A percentile compares a stretch with the other conserved stretches of the same genome.
These are phyloP conservation scores for Septoria petroselini DNA, from an alignment of 2,329 filamentous ascomycete species.

Conservation along the genomic window DNA sequence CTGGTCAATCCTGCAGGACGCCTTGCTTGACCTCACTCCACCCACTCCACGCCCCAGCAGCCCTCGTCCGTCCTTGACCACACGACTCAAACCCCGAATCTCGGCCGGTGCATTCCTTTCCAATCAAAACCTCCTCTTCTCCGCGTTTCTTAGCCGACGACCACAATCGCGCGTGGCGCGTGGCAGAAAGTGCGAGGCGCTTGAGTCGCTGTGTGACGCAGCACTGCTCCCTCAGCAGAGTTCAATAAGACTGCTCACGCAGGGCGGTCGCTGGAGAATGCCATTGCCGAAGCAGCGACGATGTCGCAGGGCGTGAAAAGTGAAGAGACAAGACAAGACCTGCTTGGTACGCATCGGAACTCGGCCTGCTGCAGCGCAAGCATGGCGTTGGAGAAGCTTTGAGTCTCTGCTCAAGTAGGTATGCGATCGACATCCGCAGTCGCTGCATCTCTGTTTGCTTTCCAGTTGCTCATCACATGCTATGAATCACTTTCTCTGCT, in stretches of 20 bases:
- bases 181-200: neutral
- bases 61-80: conserved; percentile 7
- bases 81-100: neutral
- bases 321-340: too few relatives aligned
- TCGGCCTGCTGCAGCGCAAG: conserved; percentile 1
- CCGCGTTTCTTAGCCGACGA: neutral
- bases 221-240: too few relatives aligned
- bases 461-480: neutral
- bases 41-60: too few relatives aligned
- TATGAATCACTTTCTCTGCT: neutral
- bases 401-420: too few relatives aligned
- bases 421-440: conserved; percentile 7
- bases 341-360: conserved; percentile 4
- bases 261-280: too few relatives aligned
- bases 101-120: conserved; percentile 3
- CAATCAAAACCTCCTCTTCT: conserved; percentile 4
- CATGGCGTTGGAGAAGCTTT: conserved; percentile 6
- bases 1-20: too few relatives aligned
- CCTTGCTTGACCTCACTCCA: too few relatives aligned
- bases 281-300: neutral
- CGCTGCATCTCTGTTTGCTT: neutral
- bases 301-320: neutral
- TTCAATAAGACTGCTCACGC: too few relatives aligned
- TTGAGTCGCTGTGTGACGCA: too few relatives aligned
- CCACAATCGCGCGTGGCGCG: conserved; percentile 3